Percentiles rank a stretch among this genome's conserved stretches.
Conservation (phyloP, 345 rosid genomes). For the Mallotus nudiflorus region DNA sequence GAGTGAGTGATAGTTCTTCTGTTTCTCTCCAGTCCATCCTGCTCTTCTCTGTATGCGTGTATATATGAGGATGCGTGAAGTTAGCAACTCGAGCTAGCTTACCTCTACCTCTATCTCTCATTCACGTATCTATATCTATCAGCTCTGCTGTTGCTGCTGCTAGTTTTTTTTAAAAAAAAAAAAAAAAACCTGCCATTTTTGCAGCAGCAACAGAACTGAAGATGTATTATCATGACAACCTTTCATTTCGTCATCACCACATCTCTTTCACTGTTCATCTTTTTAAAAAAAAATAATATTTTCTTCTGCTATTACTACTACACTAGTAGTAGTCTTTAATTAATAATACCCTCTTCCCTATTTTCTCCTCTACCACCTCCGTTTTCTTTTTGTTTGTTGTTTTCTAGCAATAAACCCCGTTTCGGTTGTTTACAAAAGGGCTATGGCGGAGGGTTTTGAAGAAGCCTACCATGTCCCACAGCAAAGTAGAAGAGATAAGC, state of each 20-base stretch:
- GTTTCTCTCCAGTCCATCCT: background rate
- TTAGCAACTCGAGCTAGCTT: constrained; percentile 8
- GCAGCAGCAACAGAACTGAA: constrained; percentile 23
- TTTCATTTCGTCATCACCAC: constrained; percentile 66
- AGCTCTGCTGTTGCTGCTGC: too few species aligned
- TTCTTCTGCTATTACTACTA: background rate
- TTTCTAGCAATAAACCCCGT: too few species aligned
- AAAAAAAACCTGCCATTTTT: constrained; percentile 38
- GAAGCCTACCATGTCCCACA: constrained; percentile 88
- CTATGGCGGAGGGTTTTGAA: constrained; percentile 71
- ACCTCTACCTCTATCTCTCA: too few species aligned
- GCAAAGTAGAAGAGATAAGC: constrained; percentile 91
- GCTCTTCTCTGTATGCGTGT: background rate
- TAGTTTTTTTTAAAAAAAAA: too few species aligned
- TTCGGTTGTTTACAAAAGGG: too few species aligned
- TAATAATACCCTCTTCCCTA: background rate
- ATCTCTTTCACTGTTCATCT: constrained; percentile 52
- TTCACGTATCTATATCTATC: too few species aligned
- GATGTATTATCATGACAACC: constrained; percentile 51
- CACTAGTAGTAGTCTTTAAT: too few species aligned
- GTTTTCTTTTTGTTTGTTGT: background rate
- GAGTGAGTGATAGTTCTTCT: constrained; percentile 12
- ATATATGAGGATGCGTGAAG: constrained; percentile 29
- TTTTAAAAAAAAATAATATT: too few species aligned
- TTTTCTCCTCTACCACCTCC: background rate